Conservation (phyloP, 345 rosid species). For the Conringia planisiliqua region DNA sequence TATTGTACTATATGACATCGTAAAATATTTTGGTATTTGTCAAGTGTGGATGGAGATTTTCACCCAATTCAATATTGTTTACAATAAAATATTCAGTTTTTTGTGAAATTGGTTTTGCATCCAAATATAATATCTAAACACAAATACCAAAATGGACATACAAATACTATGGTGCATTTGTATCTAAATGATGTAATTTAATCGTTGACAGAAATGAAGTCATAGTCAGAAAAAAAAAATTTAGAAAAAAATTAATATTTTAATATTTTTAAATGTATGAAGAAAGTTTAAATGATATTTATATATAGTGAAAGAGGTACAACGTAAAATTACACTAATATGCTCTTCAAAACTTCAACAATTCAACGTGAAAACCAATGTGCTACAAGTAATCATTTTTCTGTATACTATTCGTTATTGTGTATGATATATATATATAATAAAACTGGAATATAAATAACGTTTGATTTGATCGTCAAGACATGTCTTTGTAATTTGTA, state of each 20-base stretch:
- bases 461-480: background rate
- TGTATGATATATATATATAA: background rate
- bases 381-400: background rate
- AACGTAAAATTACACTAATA: background rate
- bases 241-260: background rate
- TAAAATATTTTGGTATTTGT: background rate
- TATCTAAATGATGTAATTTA: background rate
- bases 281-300: background rate
- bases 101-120: background rate
- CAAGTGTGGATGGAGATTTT: background rate
- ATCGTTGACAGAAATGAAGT: background rate
- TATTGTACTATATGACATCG: background rate
- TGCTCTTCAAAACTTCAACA: background rate
- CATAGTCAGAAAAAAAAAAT: background rate
- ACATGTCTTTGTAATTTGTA: background rate
- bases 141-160: background rate
- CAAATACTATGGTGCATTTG: background rate
- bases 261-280: background rate
- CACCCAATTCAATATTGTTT: background rate
- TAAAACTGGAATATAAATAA: background rate
- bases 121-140: background rate
- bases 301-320: background rate
- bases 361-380: background rate
- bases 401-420: background rate
- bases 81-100: background rate